Percentiles rank a stretch among this genome's conserved stretches.
These are phyloP conservation scores for Xylaria nigripes DNA, from an alignment of 495 filamentous ascomycete genomes.

Conservation along the genomic window DNA sequence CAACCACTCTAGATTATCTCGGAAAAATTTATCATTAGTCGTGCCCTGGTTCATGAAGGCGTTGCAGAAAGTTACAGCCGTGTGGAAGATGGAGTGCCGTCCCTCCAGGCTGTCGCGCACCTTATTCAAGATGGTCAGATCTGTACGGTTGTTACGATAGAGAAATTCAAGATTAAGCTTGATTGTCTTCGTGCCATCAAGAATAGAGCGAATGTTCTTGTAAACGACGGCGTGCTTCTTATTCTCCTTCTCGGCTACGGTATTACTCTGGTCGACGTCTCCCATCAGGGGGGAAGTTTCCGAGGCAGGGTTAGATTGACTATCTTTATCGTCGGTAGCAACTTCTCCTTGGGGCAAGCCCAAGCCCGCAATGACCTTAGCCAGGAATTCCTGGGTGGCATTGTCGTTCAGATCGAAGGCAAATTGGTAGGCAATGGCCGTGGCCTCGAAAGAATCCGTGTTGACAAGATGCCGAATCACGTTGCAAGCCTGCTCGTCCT, in stretches of 20 bases:
- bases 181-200: slow-evolving; percentile 85
- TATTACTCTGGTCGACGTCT: slow-evolving; percentile 23
- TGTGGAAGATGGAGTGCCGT: slow-evolving; percentile 97
- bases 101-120: slow-evolving; percentile 90
- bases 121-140: slow-evolving; percentile 82
- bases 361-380: slow-evolving; percentile 77
- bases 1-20: slow-evolving; percentile 95
- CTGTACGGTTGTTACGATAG: slow-evolving; percentile 83
- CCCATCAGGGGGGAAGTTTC: slow-evolving; percentile 40
- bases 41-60: slow-evolving; percentile 99
- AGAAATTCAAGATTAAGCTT: slow-evolving; percentile 93
- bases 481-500: slow-evolving; percentile 82
- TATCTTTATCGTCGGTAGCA: slow-evolving; percentile 39
- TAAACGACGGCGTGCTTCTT: slow-evolving; percentile 53
- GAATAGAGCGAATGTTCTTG: slow-evolving; percentile 72
- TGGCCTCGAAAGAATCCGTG: slow-evolving; percentile 65
- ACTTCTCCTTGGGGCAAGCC: slow-evolving; percentile 59
- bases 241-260: slow-evolving; percentile 30
- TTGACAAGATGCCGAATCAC: slow-evolving; percentile 74
- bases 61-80: slow-evolving; percentile 91
- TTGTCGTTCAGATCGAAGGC: slow-evolving; percentile 98
- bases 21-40: slow-evolving; percentile 93
- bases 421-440: slow-evolving; percentile 89
- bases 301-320: slow-evolving; percentile 41
- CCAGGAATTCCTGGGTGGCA: slow-evolving; percentile 91